Base-by-base conservation (phyloP, 2,329 filamentous ascomycete species). In the Clonostachys rosea region DNA sequence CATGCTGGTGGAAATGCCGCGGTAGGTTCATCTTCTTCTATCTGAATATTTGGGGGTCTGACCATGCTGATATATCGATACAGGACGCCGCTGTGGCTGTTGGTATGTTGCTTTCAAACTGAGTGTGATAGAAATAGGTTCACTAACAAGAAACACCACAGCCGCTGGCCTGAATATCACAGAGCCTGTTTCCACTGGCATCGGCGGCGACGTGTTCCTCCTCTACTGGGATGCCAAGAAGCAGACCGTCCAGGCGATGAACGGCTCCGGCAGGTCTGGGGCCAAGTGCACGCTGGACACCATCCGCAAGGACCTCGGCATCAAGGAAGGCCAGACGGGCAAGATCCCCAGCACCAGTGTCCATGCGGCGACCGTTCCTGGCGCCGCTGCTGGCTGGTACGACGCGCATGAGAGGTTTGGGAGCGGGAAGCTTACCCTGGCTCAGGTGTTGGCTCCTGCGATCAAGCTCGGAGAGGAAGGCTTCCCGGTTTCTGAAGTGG, bases 171-270 rank as follows among this genome's bases (percentile, higher is more conserved):
- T 99, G 48, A 97, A 96, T 68, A 81, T 97, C 61, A 96, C 92
- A 1, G 94, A 99, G 63, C 94, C 94, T 8, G 84, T 84, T 49
- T 94, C 88, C 6, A 97, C 94, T 1, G 94, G 94, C 39, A 96
- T 99, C 50, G 94, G 94, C 48, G 94, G 94, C 52, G 94, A 99
- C 69, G 91, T 96, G 84, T 99, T 97, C 70, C 91, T 91, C 65
- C 81, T 97, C 35, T 96, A 83, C 75, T 97, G 92, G 72, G 81
- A 95, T 62, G 89, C 90, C 40, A 80, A 86, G 56, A 89, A 85
- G 0, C 87, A 87, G 61, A 87, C 87, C 52, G 86, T 97, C 9
- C 86, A 84, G 47, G 89, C 91, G 10, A 73, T 97, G 66, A 99
- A 99, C 66, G 94, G 91, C 17, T 96, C 91, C 2, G 94, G 94